A percentile compares a stretch with the other conserved stretches of the same genome.
Conservation (phyloP, 2,329 filamentous ascomycete genomes). For the Monosporascus sp. region DNA sequence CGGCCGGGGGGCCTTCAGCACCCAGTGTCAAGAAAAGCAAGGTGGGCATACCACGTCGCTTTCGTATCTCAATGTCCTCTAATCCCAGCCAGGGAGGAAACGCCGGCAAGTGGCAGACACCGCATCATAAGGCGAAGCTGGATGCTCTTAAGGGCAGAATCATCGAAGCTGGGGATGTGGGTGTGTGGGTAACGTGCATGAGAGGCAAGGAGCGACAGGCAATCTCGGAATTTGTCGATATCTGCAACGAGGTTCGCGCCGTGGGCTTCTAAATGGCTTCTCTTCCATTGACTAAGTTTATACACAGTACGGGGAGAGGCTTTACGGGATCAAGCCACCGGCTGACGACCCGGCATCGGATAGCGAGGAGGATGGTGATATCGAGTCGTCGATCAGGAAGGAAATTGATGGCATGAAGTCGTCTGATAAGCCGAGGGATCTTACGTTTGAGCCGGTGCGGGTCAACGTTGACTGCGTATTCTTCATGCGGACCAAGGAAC, state of each 20-base stretch:
- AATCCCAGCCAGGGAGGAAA: conserved; percentile 40
- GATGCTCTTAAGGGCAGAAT: conserved; percentile 32
- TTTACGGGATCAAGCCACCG: conserved; percentile 47
- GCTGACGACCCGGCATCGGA: conserved; percentile 32
- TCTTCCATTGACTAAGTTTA: conserved; percentile 9
- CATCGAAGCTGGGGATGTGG: conserved; percentile 64
- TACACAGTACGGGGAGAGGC: conserved; percentile 58
- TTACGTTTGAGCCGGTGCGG: conserved; percentile 48
- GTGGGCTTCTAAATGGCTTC: not conserved
- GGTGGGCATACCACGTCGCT: conserved; percentile 13
- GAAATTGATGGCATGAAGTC: conserved; percentile 63
- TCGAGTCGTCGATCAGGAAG: conserved; percentile 67
- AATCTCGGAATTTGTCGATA: conserved; percentile 58
- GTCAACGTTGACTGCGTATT: conserved; percentile 58
- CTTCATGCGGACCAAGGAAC: conserved; percentile 53
- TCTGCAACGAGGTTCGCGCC: conserved; percentile 60
- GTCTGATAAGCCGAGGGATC: conserved; percentile 34
- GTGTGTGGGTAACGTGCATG: conserved; percentile 75
- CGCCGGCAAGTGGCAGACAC: conserved; percentile 56
- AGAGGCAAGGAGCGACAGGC: conserved; percentile 67
- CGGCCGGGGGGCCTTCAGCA: conserved; percentile 17
- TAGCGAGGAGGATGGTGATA: conserved; percentile 52
- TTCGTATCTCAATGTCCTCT: not conserved
- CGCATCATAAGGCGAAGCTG: conserved; percentile 50
- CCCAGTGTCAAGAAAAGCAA: conserved; percentile 32